phyloP scores from a whole-genome alignment of 306 rosid species.

The Pterocarpus macrocarpus region DNA sequence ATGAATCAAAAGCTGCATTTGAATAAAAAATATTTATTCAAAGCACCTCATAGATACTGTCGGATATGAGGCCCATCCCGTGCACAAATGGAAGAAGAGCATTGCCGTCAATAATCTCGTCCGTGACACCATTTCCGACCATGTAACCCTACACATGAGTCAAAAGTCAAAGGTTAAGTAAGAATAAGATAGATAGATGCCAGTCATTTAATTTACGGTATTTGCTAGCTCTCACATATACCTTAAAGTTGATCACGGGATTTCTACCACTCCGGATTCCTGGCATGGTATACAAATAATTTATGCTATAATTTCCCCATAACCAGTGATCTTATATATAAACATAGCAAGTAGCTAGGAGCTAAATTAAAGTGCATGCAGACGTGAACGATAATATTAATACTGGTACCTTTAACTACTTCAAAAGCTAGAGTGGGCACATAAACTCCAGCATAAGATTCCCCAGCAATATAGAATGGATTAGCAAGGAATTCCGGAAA shows the following conservation, averaged over 20 bases:
- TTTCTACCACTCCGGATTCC: constrained; percentile 58
- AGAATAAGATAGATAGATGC: no score
- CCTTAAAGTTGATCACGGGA: constrained; percentile 80
- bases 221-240: neutral
- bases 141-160: constrained; percentile 69
- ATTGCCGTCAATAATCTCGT: constrained; percentile 60
- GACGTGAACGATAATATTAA: neutral
- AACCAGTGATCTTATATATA: no score
- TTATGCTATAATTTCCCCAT: neutral
- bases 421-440: constrained; percentile 79
- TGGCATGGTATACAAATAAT: constrained; percentile 6
- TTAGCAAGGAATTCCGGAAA: constrained; percentile 73
- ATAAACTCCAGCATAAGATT: constrained; percentile 85
- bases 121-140: constrained; percentile 86
- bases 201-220: no score
- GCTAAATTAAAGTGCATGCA: neutral
- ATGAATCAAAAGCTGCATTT: neutral
- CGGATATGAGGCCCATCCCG: constrained; percentile 86
- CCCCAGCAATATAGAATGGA: constrained; percentile 78
- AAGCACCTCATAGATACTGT: constrained; percentile 62
- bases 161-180: neutral
- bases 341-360: constrained; percentile 11
- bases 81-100: constrained; percentile 84
- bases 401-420: constrained; percentile 61
- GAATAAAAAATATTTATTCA: neutral